phyloP scores from a whole-genome alignment of 148 eudicot genomes.

The Nyssa sinensis region DNA sequence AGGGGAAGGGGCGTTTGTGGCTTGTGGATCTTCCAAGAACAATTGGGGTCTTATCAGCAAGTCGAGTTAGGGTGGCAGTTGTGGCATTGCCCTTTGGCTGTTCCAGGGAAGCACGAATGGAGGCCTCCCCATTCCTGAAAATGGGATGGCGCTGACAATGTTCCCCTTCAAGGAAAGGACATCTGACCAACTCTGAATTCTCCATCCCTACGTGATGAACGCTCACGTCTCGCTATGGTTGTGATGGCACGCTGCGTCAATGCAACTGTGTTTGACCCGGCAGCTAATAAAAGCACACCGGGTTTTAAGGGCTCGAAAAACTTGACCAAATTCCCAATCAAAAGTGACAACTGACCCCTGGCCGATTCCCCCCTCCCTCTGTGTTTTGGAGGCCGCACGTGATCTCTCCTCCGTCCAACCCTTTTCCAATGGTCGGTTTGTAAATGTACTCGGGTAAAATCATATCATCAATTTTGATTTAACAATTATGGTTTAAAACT shows the following conservation, averaged over 20 bases:
- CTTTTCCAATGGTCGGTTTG: too few relatives aligned
- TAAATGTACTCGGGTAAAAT: too few relatives aligned
- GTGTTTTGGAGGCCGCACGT: constrained; percentile 23
- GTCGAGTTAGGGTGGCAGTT: background rate
- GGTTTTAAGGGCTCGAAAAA: constrained; percentile 16
- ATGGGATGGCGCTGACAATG: background rate
- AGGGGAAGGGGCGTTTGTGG: background rate
- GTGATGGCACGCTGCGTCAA: background rate
- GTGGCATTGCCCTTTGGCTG: background rate
- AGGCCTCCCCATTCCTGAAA: too few relatives aligned
- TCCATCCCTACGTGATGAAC: too few relatives aligned
- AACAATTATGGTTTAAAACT: too few relatives aligned
- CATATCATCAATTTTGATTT: too few relatives aligned
- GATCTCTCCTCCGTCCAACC: background rate
- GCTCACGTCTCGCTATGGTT: too few relatives aligned
- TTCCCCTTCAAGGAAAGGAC: too few relatives aligned
- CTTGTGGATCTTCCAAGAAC: background rate
- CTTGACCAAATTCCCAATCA: background rate
- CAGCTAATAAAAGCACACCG: background rate
- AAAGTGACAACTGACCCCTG: constrained; percentile 24
- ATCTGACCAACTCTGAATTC: too few relatives aligned
- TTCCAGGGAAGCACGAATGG: too few relatives aligned
- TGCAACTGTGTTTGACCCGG: background rate
- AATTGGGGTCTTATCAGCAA: background rate
- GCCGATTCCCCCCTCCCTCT: constrained; percentile 26